Evolutionary conservation across 192 early-diverging fungal genomes (phyloP), one percentile per base, ranked within the genome.

Genomic region (Linnemannia elongata): DNA sequence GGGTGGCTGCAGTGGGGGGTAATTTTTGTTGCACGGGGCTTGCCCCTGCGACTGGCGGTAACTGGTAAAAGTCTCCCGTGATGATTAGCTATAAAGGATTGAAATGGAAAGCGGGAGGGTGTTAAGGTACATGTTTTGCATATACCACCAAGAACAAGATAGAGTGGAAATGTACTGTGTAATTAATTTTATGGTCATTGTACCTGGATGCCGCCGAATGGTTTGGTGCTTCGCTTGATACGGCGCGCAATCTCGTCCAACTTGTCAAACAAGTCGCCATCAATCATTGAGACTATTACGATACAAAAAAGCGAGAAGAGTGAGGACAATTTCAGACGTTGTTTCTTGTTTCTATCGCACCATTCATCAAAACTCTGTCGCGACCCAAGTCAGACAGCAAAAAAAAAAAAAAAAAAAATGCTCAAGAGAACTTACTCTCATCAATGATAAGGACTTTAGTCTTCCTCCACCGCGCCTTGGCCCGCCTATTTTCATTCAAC

Each of bases 1-100:
- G 55, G 68, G 27, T 6, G 39, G 24, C 9, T 22, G 49, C 17
- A 17, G 27, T 30, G 86, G 66, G 10, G 44, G 52, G 36, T 84
- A 81, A 17, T 74, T 60, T 27, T 81, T 78, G 10, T 66, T 66
- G 60, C 30, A 66, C 60, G 60, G 60, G 30, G 12, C 12, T 66
- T 27, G 30, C 30, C 4, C 60, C 60, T 57, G 88, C 78, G 9
- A 95, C 95, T 24, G 95, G 95, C 36, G 95, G 95, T 39, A 96
- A 88, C 77, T 96, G 96, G 88, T 94, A 96, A 86, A 96, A 96
- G 60, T 96, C 96, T 13, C 96, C 96, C 0, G 94, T 94, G 33
- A 88, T 70, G 52, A 88, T 77, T 8, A 89, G 30, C 88, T 89
- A 81, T 1, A 27, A 42, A 36, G 9, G 30, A 8, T 24, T 6